Base-by-base conservation (phyloP, 192 early-diverging fungal genomes). In the Thamnidium elegans region DNA sequence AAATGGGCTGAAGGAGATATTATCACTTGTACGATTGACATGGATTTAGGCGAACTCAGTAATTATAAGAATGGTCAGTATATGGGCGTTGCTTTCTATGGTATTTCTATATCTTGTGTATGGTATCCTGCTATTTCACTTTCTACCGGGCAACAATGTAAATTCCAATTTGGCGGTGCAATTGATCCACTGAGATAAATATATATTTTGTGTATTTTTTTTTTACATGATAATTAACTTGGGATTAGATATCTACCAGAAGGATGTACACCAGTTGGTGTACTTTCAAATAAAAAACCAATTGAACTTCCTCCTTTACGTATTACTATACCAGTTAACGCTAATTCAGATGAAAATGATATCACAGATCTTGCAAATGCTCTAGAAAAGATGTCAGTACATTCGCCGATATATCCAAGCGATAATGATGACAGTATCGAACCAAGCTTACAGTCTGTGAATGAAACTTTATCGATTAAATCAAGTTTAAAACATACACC, bases 31-130 rank as follows among this genome's bases (percentile, higher is more conserved):
- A 19, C 62, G 7, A 43, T 90, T 15, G 88, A 90, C 47, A 53
- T 87, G 34, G 73, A 86, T 46, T 32, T 63, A 4, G 64, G 76
- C 7, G 68, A 67, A 42, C 80, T 90, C 26, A 71, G 77, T 23
- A 90, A 79, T 63, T 71, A 78, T 52, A 61, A 67, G 48, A 90
- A 90, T 69, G 86, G 86, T 13, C 62, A 52, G 2, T 60, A 72
- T 63, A n/a, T 90, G 55, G 88, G 88, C 17, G 69, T 88, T 51
- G 88, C 88, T 1, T 90, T 90, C 55, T 53, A 36, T 34, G 65
- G 75, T 26, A 56, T 90, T 3, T 50, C 70, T 10, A 50, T 17
- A 10, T 31, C 46, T 21, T 13, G 44, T 9, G 50, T 31, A 7
- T 69, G 69, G 79, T 73, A 66, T 56, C 74, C 69, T 31, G 74